Evolutionary conservation across 306 rosid species (phyloP).

Genomic region (Quercus parvula): DNA sequence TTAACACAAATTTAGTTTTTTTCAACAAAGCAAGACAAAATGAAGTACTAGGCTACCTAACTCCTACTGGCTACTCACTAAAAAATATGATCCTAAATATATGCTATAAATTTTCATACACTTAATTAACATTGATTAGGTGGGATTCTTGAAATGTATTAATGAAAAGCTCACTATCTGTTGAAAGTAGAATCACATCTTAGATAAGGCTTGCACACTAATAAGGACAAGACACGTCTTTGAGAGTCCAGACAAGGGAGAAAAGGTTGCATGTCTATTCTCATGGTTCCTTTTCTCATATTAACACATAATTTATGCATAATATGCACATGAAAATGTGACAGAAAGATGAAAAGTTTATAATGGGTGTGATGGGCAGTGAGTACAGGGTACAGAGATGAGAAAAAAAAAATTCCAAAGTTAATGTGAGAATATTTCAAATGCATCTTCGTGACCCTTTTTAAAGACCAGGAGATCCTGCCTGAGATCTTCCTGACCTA

Average conservation of each 20-base stretch:
- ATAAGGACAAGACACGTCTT: conserved; percentile 40
- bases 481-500: conserved; percentile 65
- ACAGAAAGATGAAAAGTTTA: conserved; percentile 25
- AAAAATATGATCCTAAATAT: conserved; percentile 18
- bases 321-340: conserved; percentile 19
- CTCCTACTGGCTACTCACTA: conserved; percentile 17
- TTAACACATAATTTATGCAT: conserved; percentile 4
- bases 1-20: conserved; percentile 17
- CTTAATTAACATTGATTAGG: conserved; percentile 33
- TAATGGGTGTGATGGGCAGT: conserved; percentile 40
- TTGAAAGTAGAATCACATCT: conserved; percentile 17
- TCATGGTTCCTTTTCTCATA: conserved; percentile 13
- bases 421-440: conserved; percentile 46
- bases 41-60: conserved; percentile 19
- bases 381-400: conserved; percentile 28
- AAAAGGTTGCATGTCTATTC: conserved; percentile 28
- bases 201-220: not conserved
- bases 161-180: conserved; percentile 11
- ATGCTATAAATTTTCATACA: conserved; percentile 17
- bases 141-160: conserved; percentile 31
- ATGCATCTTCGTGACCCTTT: conserved; percentile 30
- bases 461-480: conserved; percentile 52
- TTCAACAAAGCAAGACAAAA: conserved; percentile 28
- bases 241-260: conserved; percentile 34
- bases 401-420: conserved; percentile 35